phyloP scores from a whole-genome alignment of 164 flowering plant genomes.

The Vitis riparia region DNA sequence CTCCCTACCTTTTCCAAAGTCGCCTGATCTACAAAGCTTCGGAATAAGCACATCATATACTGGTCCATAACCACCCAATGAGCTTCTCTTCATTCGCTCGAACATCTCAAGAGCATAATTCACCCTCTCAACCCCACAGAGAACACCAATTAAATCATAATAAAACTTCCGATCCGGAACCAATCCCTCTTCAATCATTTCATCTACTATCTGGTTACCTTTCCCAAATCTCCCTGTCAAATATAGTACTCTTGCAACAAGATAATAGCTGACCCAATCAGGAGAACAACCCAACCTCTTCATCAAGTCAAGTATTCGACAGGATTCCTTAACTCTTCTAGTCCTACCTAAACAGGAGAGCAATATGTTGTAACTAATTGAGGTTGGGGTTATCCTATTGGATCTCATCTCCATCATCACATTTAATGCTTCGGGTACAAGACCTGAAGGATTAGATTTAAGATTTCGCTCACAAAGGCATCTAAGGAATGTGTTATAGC shows the following conservation, averaged over 20 bases:
- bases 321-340: conserved; percentile 76
- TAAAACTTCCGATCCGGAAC: conserved; percentile 58
- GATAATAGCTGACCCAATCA: conserved; percentile 75
- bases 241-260: conserved; percentile 63
- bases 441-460: conserved; percentile 63
- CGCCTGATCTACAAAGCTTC: conserved; percentile 69
- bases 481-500: conserved; percentile 61
- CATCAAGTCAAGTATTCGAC: conserved; percentile 49
- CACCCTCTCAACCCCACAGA: conserved; percentile 69
- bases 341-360: conserved; percentile 67
- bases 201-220: conserved; percentile 60
- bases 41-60: conserved; percentile 78
- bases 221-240: conserved; percentile 65
- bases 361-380: conserved; percentile 61
- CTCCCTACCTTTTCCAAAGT: conserved; percentile 65
- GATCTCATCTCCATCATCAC: conserved; percentile 77
- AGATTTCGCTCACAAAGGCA: conserved; percentile 64
- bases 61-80: conserved; percentile 56
- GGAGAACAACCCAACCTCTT: conserved; percentile 50
- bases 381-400: conserved; percentile 41
- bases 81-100: conserved; percentile 55
- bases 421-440: conserved; percentile 63
- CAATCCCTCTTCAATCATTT: conserved; percentile 58
- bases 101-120: conserved; percentile 61
- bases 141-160: conserved; percentile 64